A percentile compares a stretch with the other conserved stretches of the same genome.
Evolutionary conservation across 495 filamentous ascomycete genomes (phyloP).

Genomic region (Chaetomium cochliodes): DNA sequence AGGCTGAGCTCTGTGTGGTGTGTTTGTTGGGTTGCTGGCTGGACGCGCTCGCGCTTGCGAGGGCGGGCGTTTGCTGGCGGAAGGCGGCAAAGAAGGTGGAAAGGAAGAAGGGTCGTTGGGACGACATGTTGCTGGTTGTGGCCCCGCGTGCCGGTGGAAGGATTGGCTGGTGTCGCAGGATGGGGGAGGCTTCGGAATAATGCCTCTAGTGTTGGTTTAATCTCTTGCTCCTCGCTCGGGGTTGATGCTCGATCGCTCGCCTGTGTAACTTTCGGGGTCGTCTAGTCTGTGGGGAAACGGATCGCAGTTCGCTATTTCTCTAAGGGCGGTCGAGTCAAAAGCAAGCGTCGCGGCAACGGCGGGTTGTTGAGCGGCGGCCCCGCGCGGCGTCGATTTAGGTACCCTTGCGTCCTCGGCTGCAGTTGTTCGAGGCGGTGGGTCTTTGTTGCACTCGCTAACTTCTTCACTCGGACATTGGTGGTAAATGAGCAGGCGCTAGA

Average conservation of each 20-base stretch:
- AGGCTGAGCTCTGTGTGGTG: constrained; percentile 32
- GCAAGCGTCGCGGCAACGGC: neutral
- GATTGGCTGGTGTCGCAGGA: neutral
- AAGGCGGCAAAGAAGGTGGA: constrained; percentile 85
- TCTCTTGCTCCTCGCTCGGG: no score
- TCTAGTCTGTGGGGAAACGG: neutral
- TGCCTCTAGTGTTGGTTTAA: neutral
- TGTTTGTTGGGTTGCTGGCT: constrained; percentile 47
- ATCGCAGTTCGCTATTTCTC: neutral
- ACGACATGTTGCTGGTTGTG: constrained; percentile 52
- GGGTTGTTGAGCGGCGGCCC: neutral
- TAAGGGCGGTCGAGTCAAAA: neutral
- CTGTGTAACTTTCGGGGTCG: neutral
- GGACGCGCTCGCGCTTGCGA: constrained; percentile 31
- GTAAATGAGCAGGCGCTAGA: neutral
- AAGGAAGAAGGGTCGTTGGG: constrained; percentile 77
- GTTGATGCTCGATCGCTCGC: neutral
- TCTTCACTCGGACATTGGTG: neutral
- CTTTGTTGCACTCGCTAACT: neutral
- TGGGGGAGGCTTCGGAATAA: neutral
- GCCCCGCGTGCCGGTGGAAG: neutral
- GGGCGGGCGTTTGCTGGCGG: constrained; percentile 48
- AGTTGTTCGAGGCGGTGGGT: neutral
- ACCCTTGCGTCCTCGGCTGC: neutral
- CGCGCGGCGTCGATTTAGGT: neutral